A percentile compares a stretch with the other conserved stretches of the same genome.
These are phyloP conservation scores for Raphanus sativus DNA, from an alignment of 345 rosid genomes.

Conservation along the genomic window DNA sequence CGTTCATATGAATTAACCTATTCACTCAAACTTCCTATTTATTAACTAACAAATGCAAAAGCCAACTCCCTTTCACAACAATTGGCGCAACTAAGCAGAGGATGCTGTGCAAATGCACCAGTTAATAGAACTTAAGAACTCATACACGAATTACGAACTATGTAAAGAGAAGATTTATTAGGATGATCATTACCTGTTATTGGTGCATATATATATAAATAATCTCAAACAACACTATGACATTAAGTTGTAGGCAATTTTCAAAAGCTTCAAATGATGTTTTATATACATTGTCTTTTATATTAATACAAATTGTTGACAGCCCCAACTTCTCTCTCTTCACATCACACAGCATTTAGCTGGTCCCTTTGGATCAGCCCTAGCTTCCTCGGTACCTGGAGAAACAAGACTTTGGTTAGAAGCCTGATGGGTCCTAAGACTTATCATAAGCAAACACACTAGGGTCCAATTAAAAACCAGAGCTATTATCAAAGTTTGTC, in stretches of 20 bases:
- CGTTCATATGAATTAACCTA: not conserved
- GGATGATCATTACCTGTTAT: constrained; percentile 26
- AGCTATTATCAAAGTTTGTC: not conserved
- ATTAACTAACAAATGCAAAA: not conserved
- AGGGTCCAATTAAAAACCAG: not conserved
- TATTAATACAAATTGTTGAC: constrained; percentile 34
- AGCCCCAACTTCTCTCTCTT: constrained; percentile 20
- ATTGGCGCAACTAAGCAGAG: not conserved
- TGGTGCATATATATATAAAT: constrained; percentile 22
- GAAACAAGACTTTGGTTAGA: constrained; percentile 12
- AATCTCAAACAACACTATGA: constrained; percentile 28
- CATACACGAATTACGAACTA: not conserved
- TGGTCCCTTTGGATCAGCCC: constrained; percentile 80
- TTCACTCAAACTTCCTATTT: not conserved
- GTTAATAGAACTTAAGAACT: not conserved
- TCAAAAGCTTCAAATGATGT: constrained; percentile 34
- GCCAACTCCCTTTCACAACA: not conserved
- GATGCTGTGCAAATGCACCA: not conserved
- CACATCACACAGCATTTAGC: constrained; percentile 78
- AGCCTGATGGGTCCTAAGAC: not conserved
- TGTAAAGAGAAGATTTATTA: constrained; percentile 8
- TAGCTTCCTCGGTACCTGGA: constrained; percentile 85
- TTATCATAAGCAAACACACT: not conserved
- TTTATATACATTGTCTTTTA: constrained; percentile 34
- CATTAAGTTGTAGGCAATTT: constrained; percentile 21